phyloP scores from a whole-genome alignment of 495 filamentous ascomycete genomes.

The Chaetomium cochliodes region DNA sequence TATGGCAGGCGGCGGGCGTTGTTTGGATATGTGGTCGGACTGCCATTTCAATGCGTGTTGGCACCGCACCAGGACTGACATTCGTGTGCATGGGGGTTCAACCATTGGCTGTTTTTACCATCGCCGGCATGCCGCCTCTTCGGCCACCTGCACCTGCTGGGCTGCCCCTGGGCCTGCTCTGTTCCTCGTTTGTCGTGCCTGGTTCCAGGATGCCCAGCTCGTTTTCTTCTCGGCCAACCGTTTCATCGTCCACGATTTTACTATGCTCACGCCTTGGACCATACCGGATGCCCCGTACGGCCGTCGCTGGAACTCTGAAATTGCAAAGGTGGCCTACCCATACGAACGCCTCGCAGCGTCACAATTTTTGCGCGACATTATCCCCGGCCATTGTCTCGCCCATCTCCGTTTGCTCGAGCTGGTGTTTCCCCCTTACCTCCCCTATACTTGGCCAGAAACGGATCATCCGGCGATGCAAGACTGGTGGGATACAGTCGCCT shows the following conservation, averaged over 20 bases:
- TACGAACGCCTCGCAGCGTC: slow-evolving; percentile 6
- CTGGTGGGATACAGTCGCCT: slow-evolving; percentile 14
- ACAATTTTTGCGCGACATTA: slow-evolving; percentile 4
- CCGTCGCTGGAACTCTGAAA: no score
- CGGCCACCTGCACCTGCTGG: slow-evolving; percentile 18
- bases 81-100: background rate
- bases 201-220: slow-evolving; percentile 13
- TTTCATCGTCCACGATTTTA: slow-evolving; percentile 16
- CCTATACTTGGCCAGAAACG: background rate
- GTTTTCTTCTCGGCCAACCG: slow-evolving; percentile 21
- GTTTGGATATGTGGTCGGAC: background rate
- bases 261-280: background rate
- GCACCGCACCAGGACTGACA: background rate
- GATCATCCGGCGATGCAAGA: slow-evolving; percentile 10
- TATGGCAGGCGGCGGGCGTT: background rate
- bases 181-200: slow-evolving; percentile 10
- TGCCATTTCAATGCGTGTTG: background rate
- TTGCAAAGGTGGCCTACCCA: background rate
- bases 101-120: slow-evolving; percentile 19
- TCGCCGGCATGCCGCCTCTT: slow-evolving; percentile 14
- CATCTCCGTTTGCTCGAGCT: slow-evolving; percentile 20
- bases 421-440: slow-evolving; percentile 10
- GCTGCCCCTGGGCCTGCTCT: slow-evolving; percentile 8
- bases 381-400: slow-evolving; percentile 13
- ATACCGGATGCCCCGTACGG: background rate